phyloP scores from a whole-genome alignment of 139 green algal genomes.

The Monoraphidium neglectum region DNA sequence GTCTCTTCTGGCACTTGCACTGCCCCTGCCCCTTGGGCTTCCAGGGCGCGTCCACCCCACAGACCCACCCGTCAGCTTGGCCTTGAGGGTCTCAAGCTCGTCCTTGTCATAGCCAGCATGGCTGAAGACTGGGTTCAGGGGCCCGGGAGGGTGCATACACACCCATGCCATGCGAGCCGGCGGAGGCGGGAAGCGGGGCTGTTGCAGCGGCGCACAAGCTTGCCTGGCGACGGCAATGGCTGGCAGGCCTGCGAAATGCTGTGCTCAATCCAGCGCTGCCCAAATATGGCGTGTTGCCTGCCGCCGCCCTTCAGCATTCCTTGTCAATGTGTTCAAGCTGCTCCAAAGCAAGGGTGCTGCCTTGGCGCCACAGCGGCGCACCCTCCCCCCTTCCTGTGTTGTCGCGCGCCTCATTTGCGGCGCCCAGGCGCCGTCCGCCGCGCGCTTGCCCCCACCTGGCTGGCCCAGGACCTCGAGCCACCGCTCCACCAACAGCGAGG shows the following conservation, averaged over 20 bases:
- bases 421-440: too few species aligned
- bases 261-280: not conserved
- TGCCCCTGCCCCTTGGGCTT: too few species aligned
- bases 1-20: not conserved
- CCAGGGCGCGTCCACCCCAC: too few species aligned
- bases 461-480: conserved; percentile 17
- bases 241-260: not conserved
- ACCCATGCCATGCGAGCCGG: not conserved
- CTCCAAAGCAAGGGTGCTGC: not conserved
- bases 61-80: conserved; percentile 1
- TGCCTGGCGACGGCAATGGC: not conserved
- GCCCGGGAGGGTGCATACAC: not conserved
- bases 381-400: not conserved
- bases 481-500: conserved; percentile 5
- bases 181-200: not conserved
- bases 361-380: not conserved
- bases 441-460: conserved; percentile 2
- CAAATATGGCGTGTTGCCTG: not conserved
- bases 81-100: not conserved
- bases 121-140: conserved; percentile 6
- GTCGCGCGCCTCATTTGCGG: too few species aligned
- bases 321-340: not conserved
- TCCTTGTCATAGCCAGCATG: conserved; percentile 28
- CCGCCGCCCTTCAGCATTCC: not conserved
- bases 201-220: not conserved